Percentiles rank a stretch among this genome's conserved stretches.
Conservation (phyloP, 2,329 filamentous ascomycete genomes). For the Calonectria leucothoes region DNA sequence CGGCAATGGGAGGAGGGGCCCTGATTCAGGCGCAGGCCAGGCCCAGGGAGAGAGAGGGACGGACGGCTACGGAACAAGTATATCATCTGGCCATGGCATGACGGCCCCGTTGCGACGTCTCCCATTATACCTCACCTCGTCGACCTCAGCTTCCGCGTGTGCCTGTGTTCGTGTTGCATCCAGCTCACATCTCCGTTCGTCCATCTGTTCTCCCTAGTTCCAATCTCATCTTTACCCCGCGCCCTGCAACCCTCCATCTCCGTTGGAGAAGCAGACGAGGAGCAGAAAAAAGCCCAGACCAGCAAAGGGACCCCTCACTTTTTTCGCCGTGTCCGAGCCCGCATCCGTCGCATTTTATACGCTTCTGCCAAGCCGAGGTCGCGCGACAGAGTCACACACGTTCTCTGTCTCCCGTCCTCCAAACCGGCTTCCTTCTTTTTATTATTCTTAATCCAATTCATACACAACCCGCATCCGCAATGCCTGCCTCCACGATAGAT, state of each 20-base stretch:
- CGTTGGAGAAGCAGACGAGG: background rate
- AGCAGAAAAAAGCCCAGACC: slow-evolving; percentile 4
- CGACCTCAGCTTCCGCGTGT: background rate
- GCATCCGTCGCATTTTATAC: slow-evolving; percentile 16
- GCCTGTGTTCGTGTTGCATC: slow-evolving; percentile 11
- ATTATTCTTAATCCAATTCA: background rate
- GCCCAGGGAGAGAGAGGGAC: background rate
- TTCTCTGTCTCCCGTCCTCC: background rate
- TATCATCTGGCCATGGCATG: background rate
- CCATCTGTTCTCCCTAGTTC: slow-evolving; percentile 16
- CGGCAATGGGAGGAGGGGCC: slow-evolving; percentile 24
- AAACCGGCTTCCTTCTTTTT: background rate
- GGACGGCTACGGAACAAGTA: background rate
- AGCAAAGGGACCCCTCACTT: slow-evolving; percentile 13
- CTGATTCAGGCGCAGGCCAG: slow-evolving; percentile 40
- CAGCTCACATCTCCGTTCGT: slow-evolving; percentile 3
- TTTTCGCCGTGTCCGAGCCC: slow-evolving; percentile 19
- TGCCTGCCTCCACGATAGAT: slow-evolving; percentile 64
- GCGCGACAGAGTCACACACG: slow-evolving; percentile 10
- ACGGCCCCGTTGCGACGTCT: background rate
- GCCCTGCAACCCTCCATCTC: slow-evolving; percentile 1
- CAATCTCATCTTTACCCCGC: slow-evolving; percentile 23
- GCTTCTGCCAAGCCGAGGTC: slow-evolving; percentile 18
- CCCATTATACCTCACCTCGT: background rate
- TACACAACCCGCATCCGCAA: slow-evolving; percentile 41